These are phyloP conservation scores for Polychaeton citri DNA, from an alignment of 2,329 filamentous ascomycete genomes.

Conservation along the genomic window DNA sequence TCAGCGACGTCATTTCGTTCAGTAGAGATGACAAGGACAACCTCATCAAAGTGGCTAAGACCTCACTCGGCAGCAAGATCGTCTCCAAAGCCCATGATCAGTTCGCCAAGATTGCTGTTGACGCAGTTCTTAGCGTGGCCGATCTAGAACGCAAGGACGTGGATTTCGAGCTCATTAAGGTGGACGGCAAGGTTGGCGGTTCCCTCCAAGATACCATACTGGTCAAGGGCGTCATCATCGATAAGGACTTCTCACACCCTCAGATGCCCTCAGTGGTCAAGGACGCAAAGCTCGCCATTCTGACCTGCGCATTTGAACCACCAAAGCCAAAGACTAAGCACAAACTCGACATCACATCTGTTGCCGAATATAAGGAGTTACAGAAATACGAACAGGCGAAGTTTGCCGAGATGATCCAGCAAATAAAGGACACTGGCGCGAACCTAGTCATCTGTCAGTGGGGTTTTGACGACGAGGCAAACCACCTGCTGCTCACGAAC, in stretches of 20 bases:
- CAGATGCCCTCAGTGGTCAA: slow-evolving; percentile 95
- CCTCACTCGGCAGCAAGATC: slow-evolving; percentile 94
- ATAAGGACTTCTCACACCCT: slow-evolving; percentile 99
- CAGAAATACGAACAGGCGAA: slow-evolving; percentile 93
- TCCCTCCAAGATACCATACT: slow-evolving; percentile 84
- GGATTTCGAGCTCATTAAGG: slow-evolving; percentile 98
- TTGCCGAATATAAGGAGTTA: slow-evolving; percentile 96
- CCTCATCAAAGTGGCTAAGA: slow-evolving; percentile 87
- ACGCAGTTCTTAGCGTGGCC: slow-evolving; percentile 90
- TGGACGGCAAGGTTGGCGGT: slow-evolving; percentile 95
- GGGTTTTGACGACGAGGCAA: slow-evolving; percentile 98
- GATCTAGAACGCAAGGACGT: slow-evolving; percentile 94
- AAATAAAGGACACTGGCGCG: slow-evolving; percentile 93
- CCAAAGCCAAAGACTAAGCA: slow-evolving; percentile 99
- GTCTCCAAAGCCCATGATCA: slow-evolving; percentile 98
- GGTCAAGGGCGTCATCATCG: slow-evolving; percentile 94
- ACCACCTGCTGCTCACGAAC: slow-evolving; percentile 93
- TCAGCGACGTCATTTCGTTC: slow-evolving; percentile 85
- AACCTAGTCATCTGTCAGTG: slow-evolving; percentile 98
- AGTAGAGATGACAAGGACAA: slow-evolving; percentile 67
- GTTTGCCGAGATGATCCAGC: slow-evolving; percentile 96
- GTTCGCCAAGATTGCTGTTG: slow-evolving; percentile 92
- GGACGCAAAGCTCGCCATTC: slow-evolving; percentile 92
- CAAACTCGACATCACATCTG: slow-evolving; percentile 91
- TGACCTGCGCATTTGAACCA: slow-evolving; percentile 96